Percentiles rank a stretch among this genome's conserved stretches.
These are phyloP conservation scores for Annulohypoxylon moriforme DNA, from an alignment of 495 filamentous ascomycete genomes.

Conservation along the genomic window DNA sequence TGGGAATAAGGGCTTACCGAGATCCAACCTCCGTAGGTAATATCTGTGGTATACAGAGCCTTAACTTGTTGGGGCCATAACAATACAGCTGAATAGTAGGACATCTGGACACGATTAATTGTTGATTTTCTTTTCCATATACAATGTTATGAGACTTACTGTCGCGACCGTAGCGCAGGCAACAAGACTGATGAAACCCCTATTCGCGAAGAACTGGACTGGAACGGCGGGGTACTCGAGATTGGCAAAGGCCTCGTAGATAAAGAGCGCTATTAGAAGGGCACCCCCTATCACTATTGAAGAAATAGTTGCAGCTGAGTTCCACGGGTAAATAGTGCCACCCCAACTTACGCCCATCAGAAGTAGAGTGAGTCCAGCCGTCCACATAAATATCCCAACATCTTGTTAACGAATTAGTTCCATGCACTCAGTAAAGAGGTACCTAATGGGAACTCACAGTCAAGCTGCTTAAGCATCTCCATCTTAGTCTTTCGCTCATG, in stretches of 20 bases:
- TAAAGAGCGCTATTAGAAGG: constrained; percentile 55
- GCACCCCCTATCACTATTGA: constrained; percentile 57
- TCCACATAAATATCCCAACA: constrained; percentile 52
- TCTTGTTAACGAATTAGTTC: constrained; percentile 32
- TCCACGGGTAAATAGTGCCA: constrained; percentile 61
- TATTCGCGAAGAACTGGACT: constrained; percentile 58
- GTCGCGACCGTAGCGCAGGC: constrained; percentile 51
- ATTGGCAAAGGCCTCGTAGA: constrained; percentile 57
- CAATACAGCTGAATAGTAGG: constrained; percentile 49
- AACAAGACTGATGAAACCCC: constrained; percentile 56
- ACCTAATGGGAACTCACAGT: constrained; percentile 53
- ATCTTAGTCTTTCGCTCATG: constrained; percentile 49
- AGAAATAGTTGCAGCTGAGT: constrained; percentile 59
- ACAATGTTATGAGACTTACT: constrained; percentile 18
- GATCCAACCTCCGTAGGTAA: constrained; percentile 45
- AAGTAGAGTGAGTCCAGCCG: constrained; percentile 57
- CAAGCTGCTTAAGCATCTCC: constrained; percentile 53
- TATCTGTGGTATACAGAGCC: constrained; percentile 44
- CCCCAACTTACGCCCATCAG: constrained; percentile 64
- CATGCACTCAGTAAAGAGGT: not conserved
- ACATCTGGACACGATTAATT: constrained; percentile 35
- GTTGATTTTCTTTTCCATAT: not conserved
- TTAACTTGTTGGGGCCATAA: constrained; percentile 46
- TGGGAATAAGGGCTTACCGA: constrained; percentile 35
- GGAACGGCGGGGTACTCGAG: constrained; percentile 52